Conservation (phyloP, 495 filamentous ascomycete genomes). For the Opeltia flavorubescens region DNA sequence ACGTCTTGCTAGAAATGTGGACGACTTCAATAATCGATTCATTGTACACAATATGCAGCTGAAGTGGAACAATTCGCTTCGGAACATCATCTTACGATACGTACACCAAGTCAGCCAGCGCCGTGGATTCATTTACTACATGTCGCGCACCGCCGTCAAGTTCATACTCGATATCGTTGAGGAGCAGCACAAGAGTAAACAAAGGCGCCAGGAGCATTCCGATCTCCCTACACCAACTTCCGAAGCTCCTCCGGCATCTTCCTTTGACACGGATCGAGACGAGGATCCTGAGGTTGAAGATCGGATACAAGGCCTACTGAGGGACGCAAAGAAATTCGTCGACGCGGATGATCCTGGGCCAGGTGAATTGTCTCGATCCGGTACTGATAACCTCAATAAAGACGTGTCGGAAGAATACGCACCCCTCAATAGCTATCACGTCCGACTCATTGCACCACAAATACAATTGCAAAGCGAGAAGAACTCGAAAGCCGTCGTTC, state of each 20-base stretch:
- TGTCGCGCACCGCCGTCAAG: conserved; percentile 88
- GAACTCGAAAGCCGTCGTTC: conserved; percentile 78
- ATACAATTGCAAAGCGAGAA: conserved; percentile 97
- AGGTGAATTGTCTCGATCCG: conserved; percentile 20
- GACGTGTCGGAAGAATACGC: conserved; percentile 81
- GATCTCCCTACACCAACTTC: neutral
- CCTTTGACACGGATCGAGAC: conserved; percentile 29
- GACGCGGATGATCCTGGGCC: conserved; percentile 47
- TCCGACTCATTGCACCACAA: conserved; percentile 90
- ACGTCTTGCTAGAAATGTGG: conserved; percentile 55
- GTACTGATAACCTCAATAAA: conserved; percentile 41
- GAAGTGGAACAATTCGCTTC: conserved; percentile 94
- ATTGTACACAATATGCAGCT: conserved; percentile 93
- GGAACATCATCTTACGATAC: conserved; percentile 93
- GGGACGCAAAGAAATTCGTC: conserved; percentile 73
- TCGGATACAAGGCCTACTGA: conserved; percentile 74
- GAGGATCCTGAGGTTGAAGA: conserved; percentile 59
- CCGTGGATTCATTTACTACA: conserved; percentile 93
- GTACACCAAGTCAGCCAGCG: conserved; percentile 95
- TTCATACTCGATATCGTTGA: conserved; percentile 97
- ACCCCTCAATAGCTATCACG: conserved; percentile 85
- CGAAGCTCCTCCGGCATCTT: conserved; percentile 24
- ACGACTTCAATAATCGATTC: conserved; percentile 96
- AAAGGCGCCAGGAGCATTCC: conserved; percentile 26
- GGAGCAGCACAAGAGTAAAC: conserved; percentile 56